Evolutionary conservation across 768 basidiomycete species (phyloP), one percentile per base, ranked within the genome.

Genomic region (Rhodotorula sphaerocarpa): DNA sequence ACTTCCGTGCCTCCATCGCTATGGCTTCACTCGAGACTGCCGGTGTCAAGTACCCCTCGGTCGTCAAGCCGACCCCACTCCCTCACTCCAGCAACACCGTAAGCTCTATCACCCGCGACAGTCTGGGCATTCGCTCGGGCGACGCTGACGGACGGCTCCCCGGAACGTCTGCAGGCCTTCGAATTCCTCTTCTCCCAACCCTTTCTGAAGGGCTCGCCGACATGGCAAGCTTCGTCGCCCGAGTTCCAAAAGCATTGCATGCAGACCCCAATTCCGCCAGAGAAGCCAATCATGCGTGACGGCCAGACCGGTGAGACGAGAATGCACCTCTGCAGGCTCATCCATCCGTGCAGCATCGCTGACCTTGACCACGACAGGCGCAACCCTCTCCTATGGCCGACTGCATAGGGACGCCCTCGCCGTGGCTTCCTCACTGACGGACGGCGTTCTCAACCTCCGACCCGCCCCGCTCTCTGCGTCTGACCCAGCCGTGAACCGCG

Each of bases 141-240:
- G n/a, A n/a, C 15, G 12, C 31, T 2, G 39, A 15, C 28, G 18
- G 55, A 33, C 36, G 30, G 28, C 39, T 5, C 41, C 11, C 3
- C 3, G 0, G 28, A 25, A 31, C 18, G 4, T 18, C 7, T 10
- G n/a, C 57, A 65, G 63, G 63, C 58, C 3, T 63, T 66, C 55
- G 55, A 62, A 50, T 70, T 70, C 51, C 43, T 66, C 28, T 70
- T 70, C 64, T 57, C 55, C 1, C 58, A 66, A 31, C 68, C 68
- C 0, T 70, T 70, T 58, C 55, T 51, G 14, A 56, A 55, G 18
- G 65, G 62, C 11, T 56, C 64, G 2, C 21, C 27, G 33, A 56
- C 59, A 3, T 56, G 57, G 57, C 16, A 59, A 21, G 58, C 50
- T 9, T 45, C 61, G 25, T 50, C 64, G 7, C 63, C 57, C 39